phyloP scores from a whole-genome alignment of 1,284 basidiomycete genomes.

The Apiotrichum domesticum region DNA sequence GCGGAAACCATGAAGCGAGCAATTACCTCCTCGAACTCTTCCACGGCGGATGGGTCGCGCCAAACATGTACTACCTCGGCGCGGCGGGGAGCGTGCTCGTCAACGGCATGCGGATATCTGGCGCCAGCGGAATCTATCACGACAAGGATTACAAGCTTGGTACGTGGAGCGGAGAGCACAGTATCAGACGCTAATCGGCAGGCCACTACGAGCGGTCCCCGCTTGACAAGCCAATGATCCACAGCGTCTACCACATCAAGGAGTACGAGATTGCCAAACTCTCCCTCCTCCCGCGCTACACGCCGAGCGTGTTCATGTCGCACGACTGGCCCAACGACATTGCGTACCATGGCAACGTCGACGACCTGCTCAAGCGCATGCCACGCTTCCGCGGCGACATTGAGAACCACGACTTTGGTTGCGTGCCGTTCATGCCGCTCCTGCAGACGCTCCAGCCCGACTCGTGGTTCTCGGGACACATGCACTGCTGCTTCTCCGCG shows the following conservation, averaged over 20 bases:
- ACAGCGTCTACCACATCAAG: slow-evolving; percentile 87
- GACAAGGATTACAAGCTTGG: slow-evolving; percentile 68
- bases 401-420: slow-evolving; percentile 12
- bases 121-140: slow-evolving; percentile 91
- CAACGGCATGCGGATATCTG: slow-evolving; percentile 78
- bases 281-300: slow-evolving; percentile 51
- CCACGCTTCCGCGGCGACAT: slow-evolving; percentile 71
- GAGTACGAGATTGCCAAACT: slow-evolving; percentile 76
- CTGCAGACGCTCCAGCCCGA: too few species aligned
- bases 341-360: slow-evolving; percentile 70
- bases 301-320: slow-evolving; percentile 67
- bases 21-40: slow-evolving; percentile 98
- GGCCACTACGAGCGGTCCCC: slow-evolving; percentile 55
- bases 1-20: slow-evolving; percentile 96
- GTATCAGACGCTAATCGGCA: slow-evolving; percentile 10
- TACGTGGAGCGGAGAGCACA: slow-evolving; percentile 37
- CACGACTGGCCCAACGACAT: slow-evolving; percentile 96
- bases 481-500: too few species aligned
- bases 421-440: slow-evolving; percentile 44
- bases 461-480: too few species aligned
- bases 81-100: slow-evolving; percentile 83
- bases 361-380: slow-evolving; percentile 65
- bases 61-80: slow-evolving; percentile 95
- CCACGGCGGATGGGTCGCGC: slow-evolving; percentile 92
- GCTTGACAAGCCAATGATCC: slow-evolving; percentile 59